Evolutionary conservation across 257 asterid species (phyloP).

Genomic region (Lavandula angustifolia): DNA sequence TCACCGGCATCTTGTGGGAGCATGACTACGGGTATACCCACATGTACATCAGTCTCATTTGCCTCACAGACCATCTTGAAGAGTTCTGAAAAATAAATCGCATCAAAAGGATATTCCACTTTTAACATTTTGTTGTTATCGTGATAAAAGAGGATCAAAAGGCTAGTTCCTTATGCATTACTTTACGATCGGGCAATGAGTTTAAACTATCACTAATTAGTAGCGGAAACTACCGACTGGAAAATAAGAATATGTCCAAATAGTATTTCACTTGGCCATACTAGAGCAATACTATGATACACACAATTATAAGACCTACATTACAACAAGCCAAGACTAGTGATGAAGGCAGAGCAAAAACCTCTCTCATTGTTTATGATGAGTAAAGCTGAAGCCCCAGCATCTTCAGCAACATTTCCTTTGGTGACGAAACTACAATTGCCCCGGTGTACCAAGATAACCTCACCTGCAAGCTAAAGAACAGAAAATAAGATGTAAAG

Average conservation of each 20-base stretch:
- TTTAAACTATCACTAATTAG: not conserved
- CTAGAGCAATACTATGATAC: conserved; percentile 4
- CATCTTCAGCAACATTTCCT: conserved; percentile 80
- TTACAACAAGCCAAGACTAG: not conserved
- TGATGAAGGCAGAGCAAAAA: conserved; percentile 26
- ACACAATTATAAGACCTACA: not conserved
- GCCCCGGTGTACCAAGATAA: conserved; percentile 84
- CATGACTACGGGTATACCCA: conserved; percentile 88
- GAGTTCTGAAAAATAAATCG: conserved; percentile 60
- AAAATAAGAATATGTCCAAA: not conserved
- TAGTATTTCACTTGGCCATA: not conserved
- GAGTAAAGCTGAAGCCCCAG: conserved; percentile 88
- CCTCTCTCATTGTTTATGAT: conserved; percentile 84
- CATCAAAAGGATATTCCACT: conserved; percentile 9
- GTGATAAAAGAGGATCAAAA: not conserved
- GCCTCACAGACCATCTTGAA: conserved; percentile 98
- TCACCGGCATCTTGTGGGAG: conserved; percentile 93
- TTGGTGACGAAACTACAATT: conserved; percentile 84
- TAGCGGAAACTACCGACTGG: not conserved
- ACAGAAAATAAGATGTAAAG: conserved; percentile 18
- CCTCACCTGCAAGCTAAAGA: conserved; percentile 77
- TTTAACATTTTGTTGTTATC: not conserved
- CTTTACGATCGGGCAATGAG: conserved; percentile 6
- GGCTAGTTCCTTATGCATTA: not conserved
- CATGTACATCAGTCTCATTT: conserved; percentile 60